Evolutionary conservation across 2,329 filamentous ascomycete species (phyloP).

Genomic region (Rhynchosporium agropyri): DNA sequence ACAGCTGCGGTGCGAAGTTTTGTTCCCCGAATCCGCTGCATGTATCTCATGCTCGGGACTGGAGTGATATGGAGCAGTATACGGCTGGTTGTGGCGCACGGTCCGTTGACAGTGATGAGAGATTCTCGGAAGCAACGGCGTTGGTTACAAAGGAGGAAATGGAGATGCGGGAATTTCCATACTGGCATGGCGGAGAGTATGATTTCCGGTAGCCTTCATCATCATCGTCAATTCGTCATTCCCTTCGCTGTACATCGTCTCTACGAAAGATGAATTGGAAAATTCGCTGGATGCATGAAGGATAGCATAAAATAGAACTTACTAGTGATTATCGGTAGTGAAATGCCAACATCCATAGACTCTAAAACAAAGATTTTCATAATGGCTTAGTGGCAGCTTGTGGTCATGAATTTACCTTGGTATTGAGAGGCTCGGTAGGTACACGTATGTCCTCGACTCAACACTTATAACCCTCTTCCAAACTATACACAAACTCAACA

Average conservation of each 20-base stretch:
- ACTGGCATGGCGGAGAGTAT: conserved; percentile 1
- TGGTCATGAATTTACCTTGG: too few relatives aligned
- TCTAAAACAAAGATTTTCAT: not conserved
- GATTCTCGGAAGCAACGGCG: not conserved
- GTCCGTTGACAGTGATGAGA: not conserved
- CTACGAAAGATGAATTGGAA: not conserved
- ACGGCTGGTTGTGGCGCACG: not conserved
- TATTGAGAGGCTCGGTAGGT: too few relatives aligned
- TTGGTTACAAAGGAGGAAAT: not conserved
- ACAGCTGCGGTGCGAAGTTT: too few relatives aligned
- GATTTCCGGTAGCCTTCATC: not conserved
- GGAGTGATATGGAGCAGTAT: not conserved
- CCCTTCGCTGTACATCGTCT: not conserved
- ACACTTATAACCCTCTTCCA: not conserved
- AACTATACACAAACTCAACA: not conserved
- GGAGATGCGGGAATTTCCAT: not conserved
- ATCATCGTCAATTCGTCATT: not conserved
- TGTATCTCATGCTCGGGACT: not conserved
- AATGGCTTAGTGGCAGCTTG: too few relatives aligned
- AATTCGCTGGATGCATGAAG: not conserved
- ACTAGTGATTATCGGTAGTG: not conserved
- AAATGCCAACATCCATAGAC: not conserved
- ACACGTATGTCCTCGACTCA: too few relatives aligned
- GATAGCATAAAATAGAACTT: not conserved
- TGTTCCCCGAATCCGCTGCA: not conserved